Conservation (phyloP, 768 basidiomycete genomes). For the Lactarius tabidus region DNA sequence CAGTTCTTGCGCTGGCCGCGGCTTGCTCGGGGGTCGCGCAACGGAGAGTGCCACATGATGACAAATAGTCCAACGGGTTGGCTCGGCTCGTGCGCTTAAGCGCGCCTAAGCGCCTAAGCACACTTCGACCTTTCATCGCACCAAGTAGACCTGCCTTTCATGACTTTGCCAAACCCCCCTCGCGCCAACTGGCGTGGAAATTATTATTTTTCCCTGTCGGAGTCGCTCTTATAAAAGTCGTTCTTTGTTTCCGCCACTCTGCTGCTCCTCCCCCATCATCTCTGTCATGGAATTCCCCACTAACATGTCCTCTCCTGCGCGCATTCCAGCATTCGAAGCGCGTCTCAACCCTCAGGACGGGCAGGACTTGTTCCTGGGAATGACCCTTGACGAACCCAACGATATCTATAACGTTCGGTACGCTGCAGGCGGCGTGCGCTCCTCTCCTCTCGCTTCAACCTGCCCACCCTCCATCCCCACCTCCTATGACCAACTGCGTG, state of each 20-base stretch:
- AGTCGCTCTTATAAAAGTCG: slow-evolving; percentile 1
- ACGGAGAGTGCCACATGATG: not conserved
- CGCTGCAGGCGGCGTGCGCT: slow-evolving; percentile 15
- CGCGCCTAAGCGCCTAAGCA: not conserved
- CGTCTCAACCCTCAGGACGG: not conserved
- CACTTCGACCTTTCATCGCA: not conserved
- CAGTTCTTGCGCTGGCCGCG: not conserved
- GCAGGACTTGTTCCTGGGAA: not conserved
- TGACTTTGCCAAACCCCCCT: not conserved
- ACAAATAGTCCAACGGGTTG: not conserved
- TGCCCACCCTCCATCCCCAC: not conserved
- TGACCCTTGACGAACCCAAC: not conserved
- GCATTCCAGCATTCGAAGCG: slow-evolving; percentile 3
- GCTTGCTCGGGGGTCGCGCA: too few species aligned
- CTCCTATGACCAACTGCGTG: not conserved
- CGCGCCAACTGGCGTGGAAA: not conserved
- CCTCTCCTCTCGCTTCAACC: slow-evolving; percentile 3
- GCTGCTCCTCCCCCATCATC: not conserved
- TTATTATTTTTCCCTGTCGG: not conserved
- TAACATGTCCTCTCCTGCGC: not conserved
- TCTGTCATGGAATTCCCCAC: not conserved
- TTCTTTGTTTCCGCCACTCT: not conserved
- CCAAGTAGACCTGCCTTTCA: slow-evolving; percentile 5
- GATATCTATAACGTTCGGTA: not conserved
- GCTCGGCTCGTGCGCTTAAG: not conserved